Evolutionary conservation across 2,329 filamentous ascomycete genomes (phyloP).

Genomic region (Alternaria sp.): DNA sequence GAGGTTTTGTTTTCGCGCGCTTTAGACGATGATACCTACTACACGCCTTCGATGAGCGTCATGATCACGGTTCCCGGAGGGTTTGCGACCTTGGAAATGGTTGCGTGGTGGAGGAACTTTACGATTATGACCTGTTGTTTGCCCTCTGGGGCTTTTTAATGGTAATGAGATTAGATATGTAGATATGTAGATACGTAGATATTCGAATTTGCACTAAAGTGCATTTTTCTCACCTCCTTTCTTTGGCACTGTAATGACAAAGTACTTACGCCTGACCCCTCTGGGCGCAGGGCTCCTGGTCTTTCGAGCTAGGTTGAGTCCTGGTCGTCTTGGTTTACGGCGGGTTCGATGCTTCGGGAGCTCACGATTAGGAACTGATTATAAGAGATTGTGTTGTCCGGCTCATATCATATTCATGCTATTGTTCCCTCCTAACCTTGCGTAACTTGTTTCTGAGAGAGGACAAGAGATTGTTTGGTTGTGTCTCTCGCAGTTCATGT

Average conservation of each 20-base stretch:
- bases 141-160: conserved; percentile 6
- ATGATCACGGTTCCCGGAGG: conserved; percentile 28
- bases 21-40: conserved; percentile 5
- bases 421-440: too few relatives aligned
- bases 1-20: conserved; percentile 19
- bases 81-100: not conserved
- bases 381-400: too few relatives aligned
- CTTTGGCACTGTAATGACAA: not conserved
- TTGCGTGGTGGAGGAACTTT: conserved; percentile 1
- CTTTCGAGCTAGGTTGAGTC: too few relatives aligned
- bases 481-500: too few relatives aligned
- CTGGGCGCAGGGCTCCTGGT: too few relatives aligned
- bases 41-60: conserved; percentile 39
- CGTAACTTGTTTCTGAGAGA: too few relatives aligned
- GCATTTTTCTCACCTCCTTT: not conserved
- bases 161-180: conserved; percentile 7
- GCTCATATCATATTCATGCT: too few relatives aligned
- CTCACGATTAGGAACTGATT: too few relatives aligned
- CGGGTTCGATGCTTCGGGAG: too few relatives aligned
- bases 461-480: too few relatives aligned
- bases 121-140: conserved; percentile 21
- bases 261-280: too few relatives aligned
- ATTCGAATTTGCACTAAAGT: not conserved
- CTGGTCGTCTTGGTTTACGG: too few relatives aligned
- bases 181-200: conserved; percentile 1